Conservation (phyloP, 768 basidiomycete species). For the Xerocomus potaroensis region DNA sequence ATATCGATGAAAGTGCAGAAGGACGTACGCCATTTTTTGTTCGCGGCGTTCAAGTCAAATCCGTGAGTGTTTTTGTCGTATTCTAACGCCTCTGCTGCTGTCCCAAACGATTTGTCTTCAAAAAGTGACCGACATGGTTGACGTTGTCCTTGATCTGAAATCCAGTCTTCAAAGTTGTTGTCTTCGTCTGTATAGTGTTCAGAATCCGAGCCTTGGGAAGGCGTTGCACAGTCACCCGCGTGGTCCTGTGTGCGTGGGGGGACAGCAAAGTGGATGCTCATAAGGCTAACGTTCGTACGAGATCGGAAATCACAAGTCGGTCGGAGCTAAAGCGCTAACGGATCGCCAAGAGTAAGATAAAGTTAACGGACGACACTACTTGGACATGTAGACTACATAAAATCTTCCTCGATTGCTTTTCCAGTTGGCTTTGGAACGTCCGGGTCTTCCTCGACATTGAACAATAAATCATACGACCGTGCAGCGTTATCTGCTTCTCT, state of each 20-base stretch:
- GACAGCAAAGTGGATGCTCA: slow-evolving; percentile 30
- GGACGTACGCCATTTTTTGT: slow-evolving; percentile 51
- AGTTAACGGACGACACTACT: background rate
- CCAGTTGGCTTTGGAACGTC: slow-evolving; percentile 52
- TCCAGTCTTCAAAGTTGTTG: slow-evolving; percentile 77
- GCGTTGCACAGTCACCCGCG: slow-evolving; percentile 7
- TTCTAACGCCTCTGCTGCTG: slow-evolving; percentile 52
- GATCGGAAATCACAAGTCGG: too few species aligned
- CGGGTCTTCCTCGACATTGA: slow-evolving; percentile 60
- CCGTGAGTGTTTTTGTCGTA: slow-evolving; percentile 59
- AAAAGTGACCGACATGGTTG: slow-evolving; percentile 70
- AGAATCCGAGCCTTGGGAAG: slow-evolving; percentile 23
- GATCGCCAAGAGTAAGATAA: background rate
- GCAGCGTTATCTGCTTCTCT: slow-evolving; percentile 87
- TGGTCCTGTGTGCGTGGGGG: slow-evolving; percentile 4
- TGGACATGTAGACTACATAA: slow-evolving; percentile 63
- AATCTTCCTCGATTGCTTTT: slow-evolving; percentile 81
- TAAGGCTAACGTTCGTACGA: slow-evolving; percentile 15
- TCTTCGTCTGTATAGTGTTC: slow-evolving; percentile 39
- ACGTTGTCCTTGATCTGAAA: slow-evolving; percentile 56
- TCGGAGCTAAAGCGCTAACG: background rate
- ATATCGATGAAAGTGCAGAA: background rate
- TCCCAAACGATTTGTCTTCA: slow-evolving; percentile 57
- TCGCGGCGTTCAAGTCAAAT: slow-evolving; percentile 56
- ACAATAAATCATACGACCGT: slow-evolving; percentile 80